phyloP scores from a whole-genome alignment of 2,329 filamentous ascomycete species.

The Colletotrichum acutatum region DNA sequence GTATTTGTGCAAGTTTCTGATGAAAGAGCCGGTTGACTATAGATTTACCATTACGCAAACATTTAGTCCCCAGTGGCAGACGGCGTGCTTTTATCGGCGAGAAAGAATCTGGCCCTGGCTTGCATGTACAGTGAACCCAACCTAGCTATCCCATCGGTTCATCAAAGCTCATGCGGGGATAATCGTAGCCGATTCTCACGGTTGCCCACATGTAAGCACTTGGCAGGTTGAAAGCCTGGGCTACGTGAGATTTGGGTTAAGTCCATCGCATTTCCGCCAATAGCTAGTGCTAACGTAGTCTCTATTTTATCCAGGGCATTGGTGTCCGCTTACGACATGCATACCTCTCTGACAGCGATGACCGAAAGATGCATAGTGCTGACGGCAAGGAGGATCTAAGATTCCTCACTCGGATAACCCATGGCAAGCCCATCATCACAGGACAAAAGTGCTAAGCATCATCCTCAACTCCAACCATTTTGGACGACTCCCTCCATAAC shows the following conservation, averaged over 20 bases:
- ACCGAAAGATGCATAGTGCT: not conserved
- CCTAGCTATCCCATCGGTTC: not conserved
- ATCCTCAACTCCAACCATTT: slow-evolving; percentile 7
- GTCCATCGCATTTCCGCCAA: not conserved
- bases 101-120: not conserved
- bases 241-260: not conserved
- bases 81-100: too few relatives aligned
- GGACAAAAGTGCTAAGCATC: not conserved
- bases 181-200: not conserved
- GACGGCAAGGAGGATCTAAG: not conserved
- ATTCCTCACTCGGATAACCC: too few relatives aligned
- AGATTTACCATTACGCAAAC: not conserved
- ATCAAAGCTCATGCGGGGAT: not conserved
- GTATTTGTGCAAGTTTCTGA: not conserved
- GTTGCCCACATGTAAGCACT: not conserved
- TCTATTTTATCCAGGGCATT: not conserved
- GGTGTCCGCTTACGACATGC: not conserved
- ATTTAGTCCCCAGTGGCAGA: too few relatives aligned
- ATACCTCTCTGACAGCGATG: not conserved
- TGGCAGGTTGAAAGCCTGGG: not conserved
- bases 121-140: too few relatives aligned
- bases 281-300: not conserved
- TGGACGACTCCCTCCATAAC: slow-evolving; percentile 13
- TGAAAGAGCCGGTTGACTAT: fast-evolving
- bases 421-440: not conserved